Evolutionary conservation across 1,284 basidiomycete genomes (phyloP), one percentile per base, ranked within the genome.

Genomic region (Filobasidium uniguttulatum): DNA sequence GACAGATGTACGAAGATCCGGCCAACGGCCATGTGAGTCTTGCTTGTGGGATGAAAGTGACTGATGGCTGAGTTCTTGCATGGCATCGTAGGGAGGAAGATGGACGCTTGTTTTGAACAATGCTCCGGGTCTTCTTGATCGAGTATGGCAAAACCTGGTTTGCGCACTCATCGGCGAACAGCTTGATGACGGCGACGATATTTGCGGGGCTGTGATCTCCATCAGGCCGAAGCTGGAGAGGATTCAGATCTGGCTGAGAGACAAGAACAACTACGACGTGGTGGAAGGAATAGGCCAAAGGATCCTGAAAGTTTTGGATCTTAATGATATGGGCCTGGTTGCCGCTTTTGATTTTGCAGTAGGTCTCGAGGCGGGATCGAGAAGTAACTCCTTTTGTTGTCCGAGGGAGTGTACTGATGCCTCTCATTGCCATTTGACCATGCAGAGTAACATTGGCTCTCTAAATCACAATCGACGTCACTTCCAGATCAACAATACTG

Each of bases 1-100:
- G n/a, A n/a, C 84, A 88, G 35, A 91, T 93, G 85, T 94, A 90
- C 89, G 90, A 94, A 70, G 90, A 94, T 64, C 79, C 80, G 22
- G 84, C 87, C 43, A 96, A 96, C 65, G 82, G 83, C 8, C 76
- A 81, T 44, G 63, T 65, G 36, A 48, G 59, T 46, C 29, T 25
- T 44, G 29, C 8, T 30, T 23, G 23, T 7, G 34, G 2, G 3
- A n/a, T 23, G n/a, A 14, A 3, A 25, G n/a, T 15, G 19, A 19
- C 20, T 26, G 25, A 22, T 37, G 8, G 26, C 17, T 9, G 20
- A 34, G 20, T 12, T 22, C 44, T 33, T 38, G 26, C 25, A n/a
- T n/a, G n/a, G 22, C 26, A 17, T 3, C 19, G 23, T 44, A 64
- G 59, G 89, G 89, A 22, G 89, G 89, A 31, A 91, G 91, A 69